Conservation (phyloP, 139 green algal genomes). For the Tetraselmis striata region DNA sequence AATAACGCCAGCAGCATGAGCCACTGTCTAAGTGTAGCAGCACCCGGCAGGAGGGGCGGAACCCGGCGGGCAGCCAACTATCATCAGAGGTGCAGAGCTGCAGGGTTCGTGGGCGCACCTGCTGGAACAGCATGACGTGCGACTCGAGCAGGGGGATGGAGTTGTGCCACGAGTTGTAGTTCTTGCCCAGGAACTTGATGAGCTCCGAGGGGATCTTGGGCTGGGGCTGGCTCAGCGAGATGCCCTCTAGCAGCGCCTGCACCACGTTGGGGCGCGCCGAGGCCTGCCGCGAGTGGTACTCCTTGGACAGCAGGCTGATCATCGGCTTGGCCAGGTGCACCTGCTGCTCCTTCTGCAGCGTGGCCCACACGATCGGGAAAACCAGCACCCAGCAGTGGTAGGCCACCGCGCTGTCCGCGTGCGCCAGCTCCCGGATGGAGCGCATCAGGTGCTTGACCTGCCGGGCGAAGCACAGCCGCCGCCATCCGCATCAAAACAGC, state of each 20-base stretch:
- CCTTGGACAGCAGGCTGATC: slow-evolving; percentile 82
- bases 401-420: slow-evolving; percentile 30
- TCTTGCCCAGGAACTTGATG: slow-evolving; percentile 96
- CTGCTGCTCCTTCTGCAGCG: slow-evolving; percentile 88
- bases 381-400: slow-evolving; percentile 87
- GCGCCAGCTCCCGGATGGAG: slow-evolving; percentile 67
- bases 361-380: slow-evolving; percentile 98
- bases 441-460: slow-evolving; percentile 57
- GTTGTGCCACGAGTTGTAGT: slow-evolving; percentile 94
- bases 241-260: slow-evolving; percentile 81
- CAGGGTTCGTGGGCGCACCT: too few relatives aligned
- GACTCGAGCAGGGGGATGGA: slow-evolving; percentile 91
- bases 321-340: slow-evolving; percentile 87
- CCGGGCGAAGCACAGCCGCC: too few relatives aligned
- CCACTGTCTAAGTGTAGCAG: too few relatives aligned
- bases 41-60: too few relatives aligned
- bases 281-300: slow-evolving; percentile 81
- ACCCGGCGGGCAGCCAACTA: too few relatives aligned
- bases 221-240: slow-evolving; percentile 90
- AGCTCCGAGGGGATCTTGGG: slow-evolving; percentile 97
- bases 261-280: slow-evolving; percentile 81
- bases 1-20: too few relatives aligned
- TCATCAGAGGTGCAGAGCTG: too few relatives aligned
- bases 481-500: too few relatives aligned
- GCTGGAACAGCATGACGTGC: slow-evolving; percentile 90